phyloP scores from a whole-genome alignment of 2,329 filamentous ascomycete genomes.

The Colletotrichum godetiae region DNA sequence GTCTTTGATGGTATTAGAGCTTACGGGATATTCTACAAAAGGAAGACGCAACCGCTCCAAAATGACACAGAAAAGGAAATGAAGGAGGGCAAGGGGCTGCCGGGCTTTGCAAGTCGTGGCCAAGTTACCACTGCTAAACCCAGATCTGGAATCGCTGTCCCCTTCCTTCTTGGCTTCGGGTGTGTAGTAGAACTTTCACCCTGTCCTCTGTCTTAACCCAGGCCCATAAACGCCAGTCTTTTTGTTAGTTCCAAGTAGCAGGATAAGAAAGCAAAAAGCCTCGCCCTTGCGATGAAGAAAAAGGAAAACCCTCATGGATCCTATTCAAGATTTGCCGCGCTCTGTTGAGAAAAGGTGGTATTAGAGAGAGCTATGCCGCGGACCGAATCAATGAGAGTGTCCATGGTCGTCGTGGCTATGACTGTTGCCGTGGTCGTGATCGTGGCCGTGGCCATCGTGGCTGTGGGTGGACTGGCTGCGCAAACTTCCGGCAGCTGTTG shows the following conservation, averaged over 20 bases:
- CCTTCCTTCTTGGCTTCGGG: not conserved
- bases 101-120: not conserved
- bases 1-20: not conserved
- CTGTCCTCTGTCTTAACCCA: slow-evolving; percentile 9
- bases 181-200: slow-evolving; percentile 1
- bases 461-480: slow-evolving; percentile 45
- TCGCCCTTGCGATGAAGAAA: not conserved
- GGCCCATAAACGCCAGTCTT: slow-evolving; percentile 25
- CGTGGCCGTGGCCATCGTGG: slow-evolving; percentile 43
- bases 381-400: slow-evolving; percentile 21
- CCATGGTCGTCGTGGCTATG: slow-evolving; percentile 7
- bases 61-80: not conserved
- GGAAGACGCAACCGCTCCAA: not conserved
- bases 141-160: not conserved
- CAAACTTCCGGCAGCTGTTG: slow-evolving; percentile 45
- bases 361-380: not conserved
- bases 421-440: slow-evolving; percentile 9
- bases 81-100: not conserved
- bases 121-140: not conserved
- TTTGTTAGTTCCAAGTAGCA: slow-evolving; percentile 7
- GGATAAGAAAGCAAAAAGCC: slow-evolving; percentile 5
- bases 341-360: not conserved
- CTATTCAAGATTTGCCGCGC: slow-evolving; percentile 4
- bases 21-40: not conserved
- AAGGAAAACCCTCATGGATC: not conserved